A percentile compares a stretch with the other conserved stretches of the same genome.
Conservation (phyloP, 2,329 filamentous ascomycete genomes). For the Diaporthe aspalathi region DNA sequence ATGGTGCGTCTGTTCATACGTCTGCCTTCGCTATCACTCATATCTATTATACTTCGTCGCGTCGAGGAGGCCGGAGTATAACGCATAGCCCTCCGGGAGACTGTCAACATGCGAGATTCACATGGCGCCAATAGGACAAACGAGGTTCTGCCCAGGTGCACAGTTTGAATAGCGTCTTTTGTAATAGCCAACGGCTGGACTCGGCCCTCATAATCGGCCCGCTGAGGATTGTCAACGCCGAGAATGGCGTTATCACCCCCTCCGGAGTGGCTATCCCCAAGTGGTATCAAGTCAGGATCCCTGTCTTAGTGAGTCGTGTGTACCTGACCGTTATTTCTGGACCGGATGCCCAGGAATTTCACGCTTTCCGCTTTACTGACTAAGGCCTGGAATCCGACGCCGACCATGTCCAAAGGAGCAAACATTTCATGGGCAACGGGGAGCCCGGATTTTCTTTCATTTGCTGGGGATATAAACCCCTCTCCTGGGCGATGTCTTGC, state of each 20-base stretch:
- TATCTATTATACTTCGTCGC: conserved; percentile 52
- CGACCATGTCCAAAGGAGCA: background rate
- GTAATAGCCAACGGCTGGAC: conserved; percentile 55
- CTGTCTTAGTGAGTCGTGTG: conserved; percentile 49
- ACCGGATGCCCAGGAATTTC: conserved; percentile 47
- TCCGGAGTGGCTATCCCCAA: conserved; percentile 47
- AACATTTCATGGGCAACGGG: conserved; percentile 8
- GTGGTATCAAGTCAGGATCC: conserved; percentile 51
- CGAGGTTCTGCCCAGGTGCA: conserved; percentile 49
- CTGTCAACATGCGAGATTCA: conserved; percentile 41
- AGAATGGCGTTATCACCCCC: conserved; percentile 43
- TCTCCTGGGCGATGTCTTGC: conserved; percentile 54
- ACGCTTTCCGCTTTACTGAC: conserved; percentile 52
- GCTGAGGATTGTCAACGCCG: conserved; percentile 50
- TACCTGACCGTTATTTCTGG: conserved; percentile 48
- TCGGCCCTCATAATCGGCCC: conserved; percentile 51
- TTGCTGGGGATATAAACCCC: conserved; percentile 52
- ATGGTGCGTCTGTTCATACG: conserved; percentile 52
- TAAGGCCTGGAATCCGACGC: background rate
- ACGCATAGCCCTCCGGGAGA: conserved; percentile 50
- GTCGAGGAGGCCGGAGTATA: conserved; percentile 44
- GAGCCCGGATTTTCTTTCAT: conserved; percentile 44
- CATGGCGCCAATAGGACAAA: conserved; percentile 45
- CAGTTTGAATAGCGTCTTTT: conserved; percentile 54
- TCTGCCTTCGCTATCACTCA: conserved; percentile 53